Evolutionary conservation across 2,329 filamentous ascomycete species (phyloP), one percentile per base, ranked within the genome.

Genomic region (Hypoxylon sp.): DNA sequence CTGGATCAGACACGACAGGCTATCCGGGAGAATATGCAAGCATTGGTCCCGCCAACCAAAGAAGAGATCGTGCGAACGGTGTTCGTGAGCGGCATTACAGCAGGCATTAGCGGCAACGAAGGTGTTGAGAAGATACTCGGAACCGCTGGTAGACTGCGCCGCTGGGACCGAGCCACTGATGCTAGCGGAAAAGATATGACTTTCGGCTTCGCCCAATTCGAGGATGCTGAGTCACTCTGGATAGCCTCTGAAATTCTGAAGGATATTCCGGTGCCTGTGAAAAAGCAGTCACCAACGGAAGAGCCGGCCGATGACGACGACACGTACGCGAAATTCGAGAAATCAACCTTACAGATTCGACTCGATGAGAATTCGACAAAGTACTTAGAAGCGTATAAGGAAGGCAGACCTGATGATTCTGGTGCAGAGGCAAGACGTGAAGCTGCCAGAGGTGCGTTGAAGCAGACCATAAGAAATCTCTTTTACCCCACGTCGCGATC

Each of bases 121-220:
- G 90, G 89, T 32, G 84, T 97, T 57, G 92, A 97, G 80, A 87
- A 86, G 61, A 88, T 99, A 37, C 81, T 99, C 45, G 82, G 87
- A 47, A 87, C 90, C n/a, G 91, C 91, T 0, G 94, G 94, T 41
- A 89, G 86, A 75, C 80, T 99, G 67, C 88, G 91, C 69, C 90
- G 93, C 73, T 99, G 94, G 94, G 94, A 94, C 68, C 85, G 93
- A 65, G 90, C 89, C 32, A 88, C 87, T 16, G 89, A 92, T 77
- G 89, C 91, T 39, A 59, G 58, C 52, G 75, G 74, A 70, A 96
- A 95, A 80, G 89, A 90, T 60, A 90, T 91, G 79, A 91, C 90
- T 68, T 98, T 98, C 82, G 96, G 95, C 12, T 98, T 99, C 80
- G 96, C 95, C 64, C 92, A 97, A 79, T 99, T 92, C 78, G 95